These are phyloP conservation scores for Sugiyamaella novakii DNA, from an alignment of 1,139 yeast genomes.

Conservation along the genomic window DNA sequence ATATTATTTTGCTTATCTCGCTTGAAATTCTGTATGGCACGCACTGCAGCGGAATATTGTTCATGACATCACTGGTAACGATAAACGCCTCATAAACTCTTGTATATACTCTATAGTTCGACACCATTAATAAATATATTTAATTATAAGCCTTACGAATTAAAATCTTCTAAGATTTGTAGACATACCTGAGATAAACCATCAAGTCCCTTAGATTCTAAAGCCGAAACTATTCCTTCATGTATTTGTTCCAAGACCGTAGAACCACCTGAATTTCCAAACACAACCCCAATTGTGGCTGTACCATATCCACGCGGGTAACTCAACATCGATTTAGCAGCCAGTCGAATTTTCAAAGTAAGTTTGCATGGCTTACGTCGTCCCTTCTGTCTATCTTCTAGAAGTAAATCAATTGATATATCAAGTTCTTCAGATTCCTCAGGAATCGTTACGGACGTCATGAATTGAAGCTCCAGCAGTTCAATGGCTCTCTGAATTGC, in stretches of 20 bases:
- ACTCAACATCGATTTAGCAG: conserved; percentile 17
- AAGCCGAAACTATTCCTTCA: conserved; percentile 7
- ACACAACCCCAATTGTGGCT: conserved; percentile 22
- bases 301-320: conserved; percentile 23
- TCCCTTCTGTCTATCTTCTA: conserved; percentile 11
- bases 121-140: too few relatives aligned
- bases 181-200: conserved; percentile 12
- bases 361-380: conserved; percentile 18
- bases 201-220: conserved; percentile 3
- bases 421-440: conserved; percentile 10
- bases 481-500: conserved; percentile 18
- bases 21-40: too few relatives aligned
- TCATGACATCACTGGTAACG: too few relatives aligned
- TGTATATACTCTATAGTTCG: too few relatives aligned
- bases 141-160: too few relatives aligned
- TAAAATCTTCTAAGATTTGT: conserved; percentile 9
- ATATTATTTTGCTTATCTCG: too few relatives aligned
- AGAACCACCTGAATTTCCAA: conserved; percentile 20
- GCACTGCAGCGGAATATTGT: too few relatives aligned
- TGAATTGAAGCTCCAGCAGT: conserved; percentile 21
- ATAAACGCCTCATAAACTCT: too few relatives aligned
- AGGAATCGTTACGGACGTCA: conserved; percentile 12
- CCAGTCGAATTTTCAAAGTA: conserved; percentile 18
- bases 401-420: conserved; percentile 18
- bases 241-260: conserved; percentile 9